Base-by-base conservation (phyloP, 768 basidiomycete genomes). In the Vararia minispora region DNA sequence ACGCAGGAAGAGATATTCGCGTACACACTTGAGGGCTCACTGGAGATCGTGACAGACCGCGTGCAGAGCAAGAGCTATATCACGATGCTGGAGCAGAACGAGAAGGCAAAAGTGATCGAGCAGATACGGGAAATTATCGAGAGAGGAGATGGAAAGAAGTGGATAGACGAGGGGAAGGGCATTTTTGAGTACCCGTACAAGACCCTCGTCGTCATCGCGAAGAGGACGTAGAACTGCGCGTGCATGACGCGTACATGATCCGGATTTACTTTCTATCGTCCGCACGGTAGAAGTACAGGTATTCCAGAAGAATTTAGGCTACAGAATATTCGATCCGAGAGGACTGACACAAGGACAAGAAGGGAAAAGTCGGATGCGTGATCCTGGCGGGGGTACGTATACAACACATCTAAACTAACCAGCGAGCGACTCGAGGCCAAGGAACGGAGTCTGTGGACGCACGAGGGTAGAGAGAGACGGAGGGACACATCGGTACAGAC, bases 31-130 rank as follows among this genome's bases (percentile, higher is more conserved):
- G 62, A 64, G 6, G 66, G 71, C 1, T 77, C 72, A 2, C 60
- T 68, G 23, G 64, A 82, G 9, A 62, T 63, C 14, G 75, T 70
- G 6, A 59, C 85, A 26, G 65, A 87, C 37, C 65, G 90, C 35
- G 78, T 78, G 2, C 64, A 66, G 41, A 88, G 78, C 59, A 95
- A 94, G 63, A 90, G 86, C 47, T 95, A 91, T 57, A 75, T 91
- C 30, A 68, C 81, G 0, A 57, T 79, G 16, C 63, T 81, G 25
- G 59, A 69, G 2, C 69, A 68, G 2, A 68, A 68, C n/a, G 69
- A 76, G 49, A 80, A 72, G 57, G 56, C 56, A 10, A 60, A 66
- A 28, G 66, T 90, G 24, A 55, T 58, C 17, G 47, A 60, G 8
- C 65, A 73, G 32, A 53, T 89, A 21, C 59, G 65, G 30, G 63